Evolutionary conservation across 2,329 filamentous ascomycete species (phyloP), one percentile per base, ranked within the genome.

Genomic region (Verticillium isaacii): DNA sequence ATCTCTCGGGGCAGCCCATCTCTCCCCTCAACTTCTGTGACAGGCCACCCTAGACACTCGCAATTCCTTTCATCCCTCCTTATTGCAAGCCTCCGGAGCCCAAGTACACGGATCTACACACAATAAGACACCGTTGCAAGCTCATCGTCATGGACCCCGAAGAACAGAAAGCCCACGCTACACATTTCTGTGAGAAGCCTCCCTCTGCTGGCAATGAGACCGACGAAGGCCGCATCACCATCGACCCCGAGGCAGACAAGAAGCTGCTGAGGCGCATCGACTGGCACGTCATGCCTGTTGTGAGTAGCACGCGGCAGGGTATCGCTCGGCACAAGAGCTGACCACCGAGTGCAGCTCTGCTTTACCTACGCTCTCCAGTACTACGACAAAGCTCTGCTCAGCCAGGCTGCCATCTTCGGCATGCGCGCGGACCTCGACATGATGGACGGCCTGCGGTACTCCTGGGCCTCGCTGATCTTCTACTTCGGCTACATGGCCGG

Each of bases 401-500:
- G 69, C 45, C 69, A 71, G 32, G 70, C 71, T 14, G 68, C 68
- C 29, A 68, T 72, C 56, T 73, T 72, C 34, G 69, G 69, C 14
- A 66, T 73, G 29, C 65, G 67, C 19, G 63, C 65, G 2, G 69
- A 73, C 59, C 66, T 73, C 3, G 58, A 64, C 7, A 69, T 69
- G 4, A 62, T 68, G 34, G 69, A 56, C 7, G 71, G 72, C 14
- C 65, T 72, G 25, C 68, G 69, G 58, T 73, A 71, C 58, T 71
- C 70, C 11, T 71, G 70, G 66, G 68, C 68, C 8, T 70, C 69
- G n/a, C 68, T 73, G 58, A 70, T 74, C 52, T 73, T 74, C 57
- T 74, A 73, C 52, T 72, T 73, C 57, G 72, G 72, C 6, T 72
- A 73, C 57, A 68, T 74, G 5, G 61, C 62, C 6, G 72, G 71